phyloP scores from a whole-genome alignment of 805 yeast genomes.

The Pichia nanzhaoensis region DNA sequence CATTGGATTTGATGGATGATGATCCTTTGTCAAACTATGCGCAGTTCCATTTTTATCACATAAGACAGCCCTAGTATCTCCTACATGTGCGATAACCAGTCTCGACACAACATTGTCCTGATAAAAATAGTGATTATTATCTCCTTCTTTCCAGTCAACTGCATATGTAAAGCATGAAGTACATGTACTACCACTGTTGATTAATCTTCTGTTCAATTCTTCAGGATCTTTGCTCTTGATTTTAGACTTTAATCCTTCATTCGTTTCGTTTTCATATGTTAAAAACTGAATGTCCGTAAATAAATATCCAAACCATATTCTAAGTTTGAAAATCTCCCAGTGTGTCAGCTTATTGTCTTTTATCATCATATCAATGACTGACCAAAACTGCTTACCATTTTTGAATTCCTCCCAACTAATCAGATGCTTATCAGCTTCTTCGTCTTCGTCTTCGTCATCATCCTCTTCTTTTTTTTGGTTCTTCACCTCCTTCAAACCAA shows the following conservation, averaged over 20 bases:
- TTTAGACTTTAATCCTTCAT: conserved; percentile 5
- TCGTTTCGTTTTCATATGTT: conserved; percentile 23
- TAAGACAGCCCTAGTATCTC: conserved; percentile 84
- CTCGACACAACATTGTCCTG: conserved; percentile 60
- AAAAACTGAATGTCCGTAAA: conserved; percentile 59
- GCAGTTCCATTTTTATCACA: conserved; percentile 79
- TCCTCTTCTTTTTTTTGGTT: background rate
- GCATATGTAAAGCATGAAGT: conserved; percentile 29
- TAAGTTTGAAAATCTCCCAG: conserved; percentile 51
- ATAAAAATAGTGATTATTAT: conserved; percentile 43
- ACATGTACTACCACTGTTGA: conserved; percentile 33
- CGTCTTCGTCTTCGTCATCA: background rate
- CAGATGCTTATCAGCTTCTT: background rate
- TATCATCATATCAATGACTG: conserved; percentile 10
- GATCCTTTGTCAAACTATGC: conserved; percentile 68
- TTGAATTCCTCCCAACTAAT: conserved; percentile 15
- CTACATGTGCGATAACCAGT: conserved; percentile 80
- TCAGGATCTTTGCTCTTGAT: background rate
- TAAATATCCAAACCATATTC: conserved; percentile 60
- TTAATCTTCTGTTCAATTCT: conserved; percentile 8
- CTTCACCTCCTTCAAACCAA: no score
- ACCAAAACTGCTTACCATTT: conserved; percentile 10
- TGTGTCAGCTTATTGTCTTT: conserved; percentile 10
- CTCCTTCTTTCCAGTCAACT: conserved; percentile 24
- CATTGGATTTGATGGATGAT: conserved; percentile 78